phyloP scores from a whole-genome alignment of 2,329 filamentous ascomycete genomes.

The Coleophoma eucalyptorum region DNA sequence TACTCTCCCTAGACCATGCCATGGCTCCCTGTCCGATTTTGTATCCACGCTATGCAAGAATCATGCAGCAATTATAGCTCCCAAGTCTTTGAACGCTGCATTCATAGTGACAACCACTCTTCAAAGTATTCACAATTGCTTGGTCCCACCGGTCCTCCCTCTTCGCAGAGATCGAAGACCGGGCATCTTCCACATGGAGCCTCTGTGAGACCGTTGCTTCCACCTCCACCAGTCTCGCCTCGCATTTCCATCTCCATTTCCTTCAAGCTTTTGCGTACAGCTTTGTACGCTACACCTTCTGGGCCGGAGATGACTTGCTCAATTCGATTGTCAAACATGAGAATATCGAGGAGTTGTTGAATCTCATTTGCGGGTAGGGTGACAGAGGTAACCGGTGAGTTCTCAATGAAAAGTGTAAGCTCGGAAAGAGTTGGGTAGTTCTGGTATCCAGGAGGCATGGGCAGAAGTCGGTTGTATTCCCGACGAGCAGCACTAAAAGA shows the following conservation, averaged over 20 bases:
- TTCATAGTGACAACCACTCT: slow-evolving; percentile 59
- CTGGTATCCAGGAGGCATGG: slow-evolving; percentile 61
- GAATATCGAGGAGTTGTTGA: slow-evolving; percentile 79
- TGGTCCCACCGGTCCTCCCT: slow-evolving; percentile 85
- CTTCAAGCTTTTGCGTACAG: slow-evolving; percentile 20
- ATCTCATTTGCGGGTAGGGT: slow-evolving; percentile 72
- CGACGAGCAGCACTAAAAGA: background rate
- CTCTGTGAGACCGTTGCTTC: slow-evolving; percentile 60
- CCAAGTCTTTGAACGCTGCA: no score
- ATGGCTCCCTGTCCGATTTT: no score
- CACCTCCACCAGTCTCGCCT: slow-evolving; percentile 29
- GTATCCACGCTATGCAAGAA: no score
- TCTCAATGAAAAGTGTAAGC: slow-evolving; percentile 71
- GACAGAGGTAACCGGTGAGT: slow-evolving; percentile 65
- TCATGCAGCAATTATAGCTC: no score
- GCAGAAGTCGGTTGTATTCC: slow-evolving; percentile 31
- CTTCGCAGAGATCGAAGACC: slow-evolving; percentile 87
- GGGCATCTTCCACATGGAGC: slow-evolving; percentile 89
- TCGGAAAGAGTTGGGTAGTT: slow-evolving; percentile 78
- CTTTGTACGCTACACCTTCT: slow-evolving; percentile 29
- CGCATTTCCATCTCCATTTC: slow-evolving; percentile 24
- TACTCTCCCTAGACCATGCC: no score
- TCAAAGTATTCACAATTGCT: slow-evolving; percentile 90
- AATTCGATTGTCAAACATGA: slow-evolving; percentile 83
- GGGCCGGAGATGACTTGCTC: slow-evolving; percentile 48